Percentiles rank a stretch among this genome's conserved stretches.
phyloP scores from a whole-genome alignment of 805 yeast genomes.

The Kodamaea laetipori region DNA sequence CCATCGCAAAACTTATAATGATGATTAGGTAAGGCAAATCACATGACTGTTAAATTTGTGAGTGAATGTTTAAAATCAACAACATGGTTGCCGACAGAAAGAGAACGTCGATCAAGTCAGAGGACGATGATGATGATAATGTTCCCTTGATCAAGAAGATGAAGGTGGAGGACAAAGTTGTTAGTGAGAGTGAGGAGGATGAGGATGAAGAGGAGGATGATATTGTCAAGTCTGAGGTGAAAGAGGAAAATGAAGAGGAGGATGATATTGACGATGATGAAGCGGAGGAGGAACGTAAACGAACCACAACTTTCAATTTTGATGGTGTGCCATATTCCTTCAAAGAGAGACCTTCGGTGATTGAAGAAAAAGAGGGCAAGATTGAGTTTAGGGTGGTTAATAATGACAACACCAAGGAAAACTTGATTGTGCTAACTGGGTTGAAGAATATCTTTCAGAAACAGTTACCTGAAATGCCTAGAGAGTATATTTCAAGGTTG shows the following conservation, averaged over 20 bases:
- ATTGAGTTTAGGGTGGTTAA: conserved; percentile 96
- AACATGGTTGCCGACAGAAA: conserved; percentile 29
- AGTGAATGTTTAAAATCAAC: background rate
- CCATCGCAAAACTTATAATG: conserved; percentile 1
- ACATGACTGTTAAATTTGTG: background rate
- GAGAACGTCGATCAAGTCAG: conserved; percentile 25
- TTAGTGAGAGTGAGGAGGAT: conserved; percentile 22
- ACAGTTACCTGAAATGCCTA: conserved; percentile 98
- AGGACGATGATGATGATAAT: conserved; percentile 30
- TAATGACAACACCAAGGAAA: conserved; percentile 86
- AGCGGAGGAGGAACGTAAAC: conserved; percentile 44
- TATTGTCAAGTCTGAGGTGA: conserved; percentile 28
- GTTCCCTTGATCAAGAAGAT: conserved; percentile 27
- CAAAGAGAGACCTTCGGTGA: conserved; percentile 90
- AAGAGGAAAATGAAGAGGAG: conserved; percentile 26
- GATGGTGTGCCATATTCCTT: conserved; percentile 82
- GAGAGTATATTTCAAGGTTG: conserved; percentile 90
- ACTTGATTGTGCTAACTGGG: conserved; percentile 90
- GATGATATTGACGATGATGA: conserved; percentile 48
- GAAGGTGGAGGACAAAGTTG: conserved; percentile 21
- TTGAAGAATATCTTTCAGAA: conserved; percentile 94
- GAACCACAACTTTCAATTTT: conserved; percentile 55
- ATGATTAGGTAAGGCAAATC: background rate
- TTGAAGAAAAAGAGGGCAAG: conserved; percentile 90
- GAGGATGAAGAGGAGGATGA: conserved; percentile 13